Base-by-base conservation (phyloP, 2,329 filamentous ascomycete genomes). In the Alternaria brassicae region DNA sequence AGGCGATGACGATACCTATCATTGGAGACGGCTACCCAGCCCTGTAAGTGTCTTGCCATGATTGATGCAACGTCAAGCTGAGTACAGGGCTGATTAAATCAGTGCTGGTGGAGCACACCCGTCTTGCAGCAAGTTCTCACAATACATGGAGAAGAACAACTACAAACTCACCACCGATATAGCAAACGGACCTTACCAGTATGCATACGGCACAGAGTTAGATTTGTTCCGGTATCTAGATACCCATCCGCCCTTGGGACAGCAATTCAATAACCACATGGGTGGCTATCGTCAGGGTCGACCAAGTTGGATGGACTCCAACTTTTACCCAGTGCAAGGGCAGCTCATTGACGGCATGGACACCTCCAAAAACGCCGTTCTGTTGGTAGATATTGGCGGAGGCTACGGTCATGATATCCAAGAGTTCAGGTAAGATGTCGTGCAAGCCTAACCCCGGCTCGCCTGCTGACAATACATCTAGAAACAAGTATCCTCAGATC, bases 261-360 rank as follows among this genome's bases (percentile, higher is more conserved):
- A 30, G 15, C 42, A 45, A 30, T 45, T 45, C 42, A 45, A 45
- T n/a, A 45, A 45, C n/a, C 42, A 45, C n/a, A 45, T 45, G 42
- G n/a, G 42, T 45, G 42, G 42, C 42, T 45, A 45, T 30, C 42
- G 42, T 2, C 42, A 45, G 27, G 42, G 25, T 19, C 42, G 42
- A 28, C 42, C 42, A 30, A 45, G 42, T 5, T 30, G 42, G 42
- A 45, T 45, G 42, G 42, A 45, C n/a, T 7, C 15, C 9, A 30
- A 45, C 27, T 45, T 45, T 25, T 45, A 30, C n/a, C 42, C 42
- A n/a, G 42, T 45, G 0, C 25, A 45, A 12, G 27, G 30, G 25
- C 42, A 17, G 42, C 25, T 30, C 9, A 30, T 45, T 10, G 9
- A 21, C 3, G 42, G 25, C 27, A 45, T 45, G n/a, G 27, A 21